A percentile compares a stretch with the other conserved stretches of the same genome.
Evolutionary conservation across 2,329 filamentous ascomycete species (phyloP).

Genomic region (Sphaerulina vaccinii): DNA sequence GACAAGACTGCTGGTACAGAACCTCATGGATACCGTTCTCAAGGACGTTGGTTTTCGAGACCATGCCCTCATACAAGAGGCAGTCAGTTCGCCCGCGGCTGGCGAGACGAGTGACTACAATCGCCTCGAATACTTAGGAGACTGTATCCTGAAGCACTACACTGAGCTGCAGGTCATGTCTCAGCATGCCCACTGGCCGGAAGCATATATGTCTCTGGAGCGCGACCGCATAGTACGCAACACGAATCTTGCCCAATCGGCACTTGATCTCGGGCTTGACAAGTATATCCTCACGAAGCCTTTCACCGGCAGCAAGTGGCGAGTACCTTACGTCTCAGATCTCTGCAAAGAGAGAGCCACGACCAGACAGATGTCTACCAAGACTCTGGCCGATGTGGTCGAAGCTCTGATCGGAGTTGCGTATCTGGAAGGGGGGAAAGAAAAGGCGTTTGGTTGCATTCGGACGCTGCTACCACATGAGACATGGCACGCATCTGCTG

Average conservation of each 20-base stretch:
- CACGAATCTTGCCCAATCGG: constrained; percentile 64
- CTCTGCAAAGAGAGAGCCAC: constrained; percentile 37
- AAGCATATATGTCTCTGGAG: constrained; percentile 68
- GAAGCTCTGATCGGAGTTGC: constrained; percentile 80
- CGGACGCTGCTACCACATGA: constrained; percentile 62
- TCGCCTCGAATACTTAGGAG: constrained; percentile 81
- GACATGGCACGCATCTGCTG: constrained; percentile 23
- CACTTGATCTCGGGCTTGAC: constrained; percentile 64
- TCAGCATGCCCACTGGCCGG: constrained; percentile 65
- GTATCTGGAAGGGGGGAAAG: constrained; percentile 65
- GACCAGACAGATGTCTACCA: constrained; percentile 59
- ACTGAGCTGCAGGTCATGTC: constrained; percentile 65
- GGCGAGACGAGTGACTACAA: constrained; percentile 69
- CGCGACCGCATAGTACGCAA: constrained; percentile 73
- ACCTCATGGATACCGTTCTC: constrained; percentile 59
- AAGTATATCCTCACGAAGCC: constrained; percentile 66
- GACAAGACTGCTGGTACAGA: constrained; percentile 60
- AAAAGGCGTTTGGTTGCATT: constrained; percentile 64
- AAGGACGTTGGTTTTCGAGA: constrained; percentile 50
- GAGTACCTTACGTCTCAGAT: constrained; percentile 58
- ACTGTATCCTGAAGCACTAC: constrained; percentile 75
- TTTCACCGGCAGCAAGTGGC: constrained; percentile 73
- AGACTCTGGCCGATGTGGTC: constrained; percentile 81
- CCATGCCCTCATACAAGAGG: constrained; percentile 62
- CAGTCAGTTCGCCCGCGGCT: constrained; percentile 67